Percentiles rank a stretch among this genome's conserved stretches.
Conservation (phyloP, 306 rosid species). For the Trifolium pratense region DNA sequence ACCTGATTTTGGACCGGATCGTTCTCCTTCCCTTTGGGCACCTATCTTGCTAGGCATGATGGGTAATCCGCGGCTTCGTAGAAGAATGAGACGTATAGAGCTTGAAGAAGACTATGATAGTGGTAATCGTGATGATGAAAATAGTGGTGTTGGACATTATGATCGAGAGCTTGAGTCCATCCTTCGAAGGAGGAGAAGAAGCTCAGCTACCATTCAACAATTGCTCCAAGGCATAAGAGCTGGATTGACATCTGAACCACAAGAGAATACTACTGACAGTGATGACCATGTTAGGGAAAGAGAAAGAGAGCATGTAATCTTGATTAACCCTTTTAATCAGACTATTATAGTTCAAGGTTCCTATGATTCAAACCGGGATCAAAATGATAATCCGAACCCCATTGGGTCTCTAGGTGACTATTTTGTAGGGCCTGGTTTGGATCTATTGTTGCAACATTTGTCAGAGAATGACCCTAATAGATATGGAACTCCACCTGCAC, state of each 20-base stretch:
- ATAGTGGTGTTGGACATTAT: conserved; percentile 40
- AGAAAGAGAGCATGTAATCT: conserved; percentile 63
- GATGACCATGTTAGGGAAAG: conserved; percentile 46
- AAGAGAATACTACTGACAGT: conserved; percentile 53
- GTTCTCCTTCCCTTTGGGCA: conserved; percentile 77
- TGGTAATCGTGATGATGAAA: conserved; percentile 37
- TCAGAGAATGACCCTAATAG: conserved; percentile 84
- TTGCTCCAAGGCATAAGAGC: conserved; percentile 78
- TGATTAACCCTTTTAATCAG: conserved; percentile 68
- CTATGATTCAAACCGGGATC: conserved; percentile 45
- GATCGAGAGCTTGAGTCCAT: conserved; percentile 65
- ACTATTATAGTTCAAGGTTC: conserved; percentile 66
- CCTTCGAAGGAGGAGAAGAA: conserved; percentile 71
- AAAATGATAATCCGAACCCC: conserved; percentile 48
- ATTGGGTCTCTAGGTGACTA: conserved; percentile 77
- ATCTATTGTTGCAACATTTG: conserved; percentile 75
- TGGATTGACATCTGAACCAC: conserved; percentile 61
- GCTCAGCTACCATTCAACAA: conserved; percentile 69
- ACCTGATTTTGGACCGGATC: conserved; percentile 56
- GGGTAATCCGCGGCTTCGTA: conserved; percentile 61
- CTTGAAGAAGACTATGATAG: conserved; percentile 53
- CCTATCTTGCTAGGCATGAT: conserved; percentile 83
- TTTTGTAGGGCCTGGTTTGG: conserved; percentile 75
- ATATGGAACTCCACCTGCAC: conserved; percentile 80
- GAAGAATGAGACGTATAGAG: conserved; percentile 53